These are phyloP conservation scores for Tetrahymena borealis DNA, from an alignment of 73 alveolate genomes.

Conservation along the genomic window DNA sequence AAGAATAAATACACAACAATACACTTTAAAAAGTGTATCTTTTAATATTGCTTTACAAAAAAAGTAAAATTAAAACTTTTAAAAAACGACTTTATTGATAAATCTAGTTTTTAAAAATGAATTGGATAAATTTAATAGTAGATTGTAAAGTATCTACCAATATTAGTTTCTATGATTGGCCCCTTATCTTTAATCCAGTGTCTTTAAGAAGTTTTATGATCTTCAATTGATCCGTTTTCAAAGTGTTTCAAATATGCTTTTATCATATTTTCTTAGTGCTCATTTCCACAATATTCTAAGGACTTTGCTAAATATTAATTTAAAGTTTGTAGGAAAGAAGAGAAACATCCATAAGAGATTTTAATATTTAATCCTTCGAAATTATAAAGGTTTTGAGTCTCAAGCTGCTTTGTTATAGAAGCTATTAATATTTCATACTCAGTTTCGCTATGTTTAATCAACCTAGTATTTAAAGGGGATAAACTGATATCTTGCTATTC, in stretches of 20 bases:
- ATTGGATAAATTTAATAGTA: too few species aligned
- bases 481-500: slow-evolving; percentile 20
- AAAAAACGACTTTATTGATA: too few species aligned
- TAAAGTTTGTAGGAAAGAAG: slow-evolving; percentile 59
- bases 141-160: too few species aligned
- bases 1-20: too few species aligned
- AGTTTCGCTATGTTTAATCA: slow-evolving; percentile 37
- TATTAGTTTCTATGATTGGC: slow-evolving; percentile 64
- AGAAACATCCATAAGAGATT: slow-evolving; percentile 73
- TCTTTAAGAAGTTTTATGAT: slow-evolving; percentile 62
- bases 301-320: slow-evolving; percentile 60
- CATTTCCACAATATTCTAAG: slow-evolving; percentile 47
- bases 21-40: too few species aligned
- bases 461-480: slow-evolving; percentile 38
- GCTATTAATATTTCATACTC: slow-evolving; percentile 47
- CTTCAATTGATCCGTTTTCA: slow-evolving; percentile 55
- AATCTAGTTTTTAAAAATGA: too few species aligned
- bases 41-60: too few species aligned
- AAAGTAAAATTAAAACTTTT: too few species aligned
- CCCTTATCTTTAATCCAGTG: slow-evolving; percentile 76
- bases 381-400: slow-evolving; percentile 5
- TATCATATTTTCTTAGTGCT: slow-evolving; percentile 52
- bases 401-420: slow-evolving; percentile 6
- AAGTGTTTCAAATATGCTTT: slow-evolving; percentile 62
- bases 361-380: slow-evolving; percentile 44